These are phyloP conservation scores for Acer yangbiense DNA, from an alignment of 345 rosid species.

Conservation along the genomic window DNA sequence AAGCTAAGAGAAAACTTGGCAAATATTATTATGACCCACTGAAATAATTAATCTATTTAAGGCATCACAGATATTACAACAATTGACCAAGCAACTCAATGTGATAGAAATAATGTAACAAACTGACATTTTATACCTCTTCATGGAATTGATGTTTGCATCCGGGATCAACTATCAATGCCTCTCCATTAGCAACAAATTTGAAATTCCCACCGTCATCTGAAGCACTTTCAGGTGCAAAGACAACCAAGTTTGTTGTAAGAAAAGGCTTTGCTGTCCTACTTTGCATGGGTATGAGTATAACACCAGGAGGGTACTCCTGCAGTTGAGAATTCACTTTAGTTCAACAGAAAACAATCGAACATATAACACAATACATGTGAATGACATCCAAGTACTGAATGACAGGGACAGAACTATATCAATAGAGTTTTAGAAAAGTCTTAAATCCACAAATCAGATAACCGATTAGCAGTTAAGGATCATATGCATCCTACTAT, in stretches of 20 bases:
- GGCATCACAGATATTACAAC: background rate
- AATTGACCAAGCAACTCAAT: background rate
- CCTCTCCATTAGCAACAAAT: conserved; percentile 67
- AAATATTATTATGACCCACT: background rate
- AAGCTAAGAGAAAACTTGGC: background rate
- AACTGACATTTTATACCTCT: conserved; percentile 48
- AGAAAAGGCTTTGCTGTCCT: conserved; percentile 71
- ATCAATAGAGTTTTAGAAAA: background rate
- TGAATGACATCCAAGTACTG: background rate
- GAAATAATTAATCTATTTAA: conserved; percentile 3
- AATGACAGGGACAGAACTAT: background rate
- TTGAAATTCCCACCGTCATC: conserved; percentile 30
- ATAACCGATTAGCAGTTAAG: background rate
- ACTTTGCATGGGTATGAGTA: conserved; percentile 77
- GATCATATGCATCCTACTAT: background rate
- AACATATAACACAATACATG: background rate
- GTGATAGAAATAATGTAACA: conserved; percentile 9
- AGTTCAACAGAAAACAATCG: background rate
- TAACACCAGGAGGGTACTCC: conserved; percentile 94
- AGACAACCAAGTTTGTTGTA: conserved; percentile 74
- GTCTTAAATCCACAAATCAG: conserved; percentile 14
- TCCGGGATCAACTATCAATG: conserved; percentile 88
- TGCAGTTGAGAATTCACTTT: conserved; percentile 34
- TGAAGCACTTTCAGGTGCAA: conserved; percentile 53
- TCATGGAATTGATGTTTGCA: conserved; percentile 51